These are phyloP conservation scores for Aureobasidium uvarum DNA, from an alignment of 2,329 filamentous ascomycete species.

Conservation along the genomic window DNA sequence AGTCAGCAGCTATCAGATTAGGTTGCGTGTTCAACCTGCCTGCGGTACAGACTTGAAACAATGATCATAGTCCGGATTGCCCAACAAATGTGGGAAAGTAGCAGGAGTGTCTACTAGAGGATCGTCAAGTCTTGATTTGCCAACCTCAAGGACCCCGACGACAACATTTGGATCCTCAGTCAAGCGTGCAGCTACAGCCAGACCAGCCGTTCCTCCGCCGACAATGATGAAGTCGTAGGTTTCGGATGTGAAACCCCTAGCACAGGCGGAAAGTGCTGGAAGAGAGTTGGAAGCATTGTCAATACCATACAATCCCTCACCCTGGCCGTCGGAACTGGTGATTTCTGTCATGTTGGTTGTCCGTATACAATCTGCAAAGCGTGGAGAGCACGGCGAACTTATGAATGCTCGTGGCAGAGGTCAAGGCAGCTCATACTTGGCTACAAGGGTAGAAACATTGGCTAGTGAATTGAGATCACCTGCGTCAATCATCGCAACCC, in stretches of 20 bases:
- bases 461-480: no score
- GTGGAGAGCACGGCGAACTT: background rate
- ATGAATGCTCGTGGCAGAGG: background rate
- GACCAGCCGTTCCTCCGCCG: conserved; percentile 31
- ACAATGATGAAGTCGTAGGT: conserved; percentile 29
- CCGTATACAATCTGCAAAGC: background rate
- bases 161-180: conserved; percentile 29
- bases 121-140: conserved; percentile 30
- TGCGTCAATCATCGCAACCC: no score
- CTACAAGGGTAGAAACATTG: background rate
- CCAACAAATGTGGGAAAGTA: conserved; percentile 28
- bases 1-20: background rate
- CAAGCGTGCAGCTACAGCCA: conserved; percentile 29
- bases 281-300: conserved; percentile 4
- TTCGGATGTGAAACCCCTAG: background rate
- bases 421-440: background rate
- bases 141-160: conserved; percentile 30
- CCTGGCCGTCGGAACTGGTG: background rate
- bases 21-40: background rate
- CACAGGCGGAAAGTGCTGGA: conserved; percentile 4
- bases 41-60: conserved; percentile 28
- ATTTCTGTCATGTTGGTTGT: background rate
- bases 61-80: conserved; percentile 32
- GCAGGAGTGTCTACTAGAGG: conserved; percentile 33
- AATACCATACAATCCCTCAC: background rate